Percentiles rank a stretch among this genome's conserved stretches.
These are phyloP conservation scores for Auriscalpium orientale DNA, from an alignment of 768 basidiomycete genomes.

Conservation along the genomic window DNA sequence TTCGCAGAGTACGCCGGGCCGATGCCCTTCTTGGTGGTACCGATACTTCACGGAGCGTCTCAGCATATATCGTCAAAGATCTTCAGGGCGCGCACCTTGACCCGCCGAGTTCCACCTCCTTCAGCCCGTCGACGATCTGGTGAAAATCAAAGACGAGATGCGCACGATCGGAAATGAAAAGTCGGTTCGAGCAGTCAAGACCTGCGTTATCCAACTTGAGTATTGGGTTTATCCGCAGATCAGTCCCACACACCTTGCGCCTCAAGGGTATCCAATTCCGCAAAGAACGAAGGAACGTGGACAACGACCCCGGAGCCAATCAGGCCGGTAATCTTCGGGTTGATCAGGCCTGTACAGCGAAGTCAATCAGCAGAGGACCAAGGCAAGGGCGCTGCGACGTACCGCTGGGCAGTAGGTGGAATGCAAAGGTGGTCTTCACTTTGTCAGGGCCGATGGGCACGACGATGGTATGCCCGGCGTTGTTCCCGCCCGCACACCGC, in stretches of 20 bases:
- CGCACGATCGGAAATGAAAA: constrained; percentile 93
- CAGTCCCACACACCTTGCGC: constrained; percentile 53
- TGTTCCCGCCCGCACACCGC: constrained; percentile 96
- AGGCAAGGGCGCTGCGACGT: constrained; percentile 18
- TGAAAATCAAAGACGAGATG: constrained; percentile 99
- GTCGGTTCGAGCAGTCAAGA: constrained; percentile 72
- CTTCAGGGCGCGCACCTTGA: constrained; percentile 39
- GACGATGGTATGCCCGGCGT: constrained; percentile 98
- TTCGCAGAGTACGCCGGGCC: constrained; percentile 98
- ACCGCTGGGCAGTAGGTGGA: constrained; percentile 95
- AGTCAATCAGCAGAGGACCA: neutral
- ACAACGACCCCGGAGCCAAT: constrained; percentile 96
- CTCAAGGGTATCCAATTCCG: constrained; percentile 81
- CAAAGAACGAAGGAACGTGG: constrained; percentile 91
- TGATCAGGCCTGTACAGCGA: constrained; percentile 70
- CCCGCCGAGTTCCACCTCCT: constrained; percentile 94
- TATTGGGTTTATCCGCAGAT: too few relatives aligned
- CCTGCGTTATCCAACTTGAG: constrained; percentile 36
- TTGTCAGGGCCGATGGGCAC: constrained; percentile 63
- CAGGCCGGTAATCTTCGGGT: constrained; percentile 75
- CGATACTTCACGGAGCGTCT: constrained; percentile 53
- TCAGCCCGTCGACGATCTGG: constrained; percentile 97
- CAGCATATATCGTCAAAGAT: neutral
- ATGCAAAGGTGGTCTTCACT: constrained; percentile 80
- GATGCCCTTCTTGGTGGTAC: constrained; percentile 96